Percentiles rank a stretch among this genome's conserved stretches.
phyloP scores from a whole-genome alignment of 306 rosid genomes.

The Argentina anserina region DNA sequence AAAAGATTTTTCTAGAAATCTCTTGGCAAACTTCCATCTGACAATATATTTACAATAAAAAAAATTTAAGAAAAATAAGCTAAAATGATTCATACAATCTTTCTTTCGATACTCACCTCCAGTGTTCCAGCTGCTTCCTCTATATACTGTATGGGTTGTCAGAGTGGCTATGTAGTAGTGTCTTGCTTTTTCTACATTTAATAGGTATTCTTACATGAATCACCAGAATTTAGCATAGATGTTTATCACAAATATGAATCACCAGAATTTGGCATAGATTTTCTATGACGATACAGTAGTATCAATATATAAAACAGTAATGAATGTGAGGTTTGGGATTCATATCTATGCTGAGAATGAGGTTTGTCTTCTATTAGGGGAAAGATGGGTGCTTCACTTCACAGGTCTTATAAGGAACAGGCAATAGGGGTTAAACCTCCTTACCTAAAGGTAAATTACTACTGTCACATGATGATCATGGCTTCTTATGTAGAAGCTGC shows the following conservation, averaged over 20 bases:
- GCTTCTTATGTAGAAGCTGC: background rate
- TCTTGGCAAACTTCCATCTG: background rate
- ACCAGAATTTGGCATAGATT: too few species aligned
- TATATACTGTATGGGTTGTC: background rate
- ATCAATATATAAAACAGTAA: background rate
- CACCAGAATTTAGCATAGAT: background rate
- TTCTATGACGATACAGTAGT: too few species aligned
- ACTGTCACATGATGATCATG: background rate
- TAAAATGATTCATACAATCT: background rate
- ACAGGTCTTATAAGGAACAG: constrained; percentile 31
- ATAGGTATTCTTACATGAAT: background rate
- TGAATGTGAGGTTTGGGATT: background rate
- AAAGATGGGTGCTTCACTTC: constrained; percentile 61
- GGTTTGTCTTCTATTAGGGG: constrained; percentile 41
- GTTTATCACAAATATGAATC: background rate
- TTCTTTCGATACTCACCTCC: background rate
- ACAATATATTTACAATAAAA: background rate
- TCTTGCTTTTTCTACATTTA: background rate
- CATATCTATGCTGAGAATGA: background rate
- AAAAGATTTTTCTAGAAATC: background rate
- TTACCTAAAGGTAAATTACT: constrained; percentile 40
- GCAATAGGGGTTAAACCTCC: constrained; percentile 61
- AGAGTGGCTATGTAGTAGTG: background rate
- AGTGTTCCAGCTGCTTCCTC: background rate
- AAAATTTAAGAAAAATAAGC: background rate